Evolutionary conservation across 1,139 yeast genomes (phyloP), one percentile per base, ranked within the genome.

Genomic region (Yamadazyma triangularis): DNA sequence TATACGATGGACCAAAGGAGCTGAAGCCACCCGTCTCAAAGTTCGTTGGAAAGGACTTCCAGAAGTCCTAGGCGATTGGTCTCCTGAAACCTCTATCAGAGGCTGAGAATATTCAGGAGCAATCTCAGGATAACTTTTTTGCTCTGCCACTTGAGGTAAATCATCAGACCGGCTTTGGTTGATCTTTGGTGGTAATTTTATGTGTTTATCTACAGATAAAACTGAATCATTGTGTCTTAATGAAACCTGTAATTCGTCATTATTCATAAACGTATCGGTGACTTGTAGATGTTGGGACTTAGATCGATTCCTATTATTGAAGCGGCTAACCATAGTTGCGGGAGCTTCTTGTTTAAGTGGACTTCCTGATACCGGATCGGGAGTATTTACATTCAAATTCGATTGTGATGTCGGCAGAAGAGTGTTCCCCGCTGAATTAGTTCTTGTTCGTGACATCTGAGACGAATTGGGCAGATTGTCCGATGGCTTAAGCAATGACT

Each of bases 21-120:
- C 93, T 1, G 93, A 84, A 0, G 93, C 89, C 2, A 83, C 93
- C 34, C 93, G 64, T 38, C 91, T 63, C 18, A 84, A 60, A 4
- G 77, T 76, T 33, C 73, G 60, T 32, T 69, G 81, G 46, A 76
- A 64, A 3, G 69, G 56, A 3, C 64, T 58, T 7, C 12, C 13
- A 18, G 20, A 9, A 18, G 20, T 6, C 9, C 8, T 9, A 18
- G 9, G 20, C 6, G 8, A 7, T 18, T 18, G 20, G 14, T 29
- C 31, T 11, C 25, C 32, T 22, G 37, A 42, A 11, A 8, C 29
- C 20, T 18, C 20, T 7, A 7, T 18, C 9, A 7, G 20, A 7
- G 6, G 20, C 9, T 7, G 9, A 18, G 20, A 9, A 18, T 18
- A 9, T 18, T 6, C 8, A 7, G 20, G 20, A 18, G 20, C 9